Conservation (phyloP, 2,329 filamentous ascomycete genomes). For the Fusarium sambucinum region DNA sequence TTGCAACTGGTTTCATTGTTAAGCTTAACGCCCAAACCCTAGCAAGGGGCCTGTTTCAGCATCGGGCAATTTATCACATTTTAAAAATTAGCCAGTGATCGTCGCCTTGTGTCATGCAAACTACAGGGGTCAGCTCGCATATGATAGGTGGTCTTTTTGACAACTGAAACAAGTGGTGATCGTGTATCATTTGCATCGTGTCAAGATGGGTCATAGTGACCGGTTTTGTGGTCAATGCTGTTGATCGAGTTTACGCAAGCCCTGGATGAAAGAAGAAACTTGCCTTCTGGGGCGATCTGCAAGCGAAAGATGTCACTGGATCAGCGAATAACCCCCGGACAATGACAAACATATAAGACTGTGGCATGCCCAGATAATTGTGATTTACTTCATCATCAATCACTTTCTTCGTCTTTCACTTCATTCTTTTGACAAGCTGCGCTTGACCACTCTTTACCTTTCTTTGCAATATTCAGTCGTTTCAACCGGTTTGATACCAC, state of each 20-base stretch:
- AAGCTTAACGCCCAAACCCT: constrained; percentile 16
- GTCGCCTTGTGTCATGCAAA: background rate
- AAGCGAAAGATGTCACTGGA: constrained; percentile 4
- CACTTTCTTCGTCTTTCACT: constrained; percentile 32
- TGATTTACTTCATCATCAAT: constrained; percentile 37
- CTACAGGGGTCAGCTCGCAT: constrained; percentile 2
- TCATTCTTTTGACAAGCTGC: constrained; percentile 47
- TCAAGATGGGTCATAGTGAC: constrained; percentile 37
- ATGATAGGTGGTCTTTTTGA: constrained; percentile 39
- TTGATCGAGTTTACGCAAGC: background rate
- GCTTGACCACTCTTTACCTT: constrained; percentile 43
- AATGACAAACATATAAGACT: constrained; percentile 39
- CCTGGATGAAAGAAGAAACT: background rate
- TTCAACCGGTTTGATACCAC: constrained; percentile 44
- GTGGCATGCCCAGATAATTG: constrained; percentile 1
- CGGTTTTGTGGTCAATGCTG: constrained; percentile 2
- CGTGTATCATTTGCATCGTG: constrained; percentile 38
- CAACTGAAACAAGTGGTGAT: constrained; percentile 26
- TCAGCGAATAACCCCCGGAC: constrained; percentile 10
- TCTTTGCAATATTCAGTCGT: constrained; percentile 17
- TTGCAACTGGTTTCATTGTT: constrained; percentile 1
- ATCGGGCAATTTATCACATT: constrained; percentile 2
- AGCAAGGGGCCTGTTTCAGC: constrained; percentile 38
- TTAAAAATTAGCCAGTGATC: background rate
- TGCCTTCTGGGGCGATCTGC: constrained; percentile 14